These are phyloP conservation scores for Nicotiana knightiana DNA, from an alignment of 257 asterid genomes.

Conservation along the genomic window DNA sequence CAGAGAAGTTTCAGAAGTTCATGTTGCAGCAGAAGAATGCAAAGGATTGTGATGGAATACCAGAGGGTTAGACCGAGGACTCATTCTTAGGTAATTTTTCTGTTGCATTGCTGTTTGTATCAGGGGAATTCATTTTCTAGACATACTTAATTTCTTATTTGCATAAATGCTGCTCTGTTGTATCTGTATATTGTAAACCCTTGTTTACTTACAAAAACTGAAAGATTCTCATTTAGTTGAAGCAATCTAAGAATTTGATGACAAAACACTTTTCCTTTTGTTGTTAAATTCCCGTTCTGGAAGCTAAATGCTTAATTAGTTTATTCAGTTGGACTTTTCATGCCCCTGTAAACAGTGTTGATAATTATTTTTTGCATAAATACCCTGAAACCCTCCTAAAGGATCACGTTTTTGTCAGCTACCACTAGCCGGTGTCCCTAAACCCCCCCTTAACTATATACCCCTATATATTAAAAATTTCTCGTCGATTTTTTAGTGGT, in stretches of 20 bases:
- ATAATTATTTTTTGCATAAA: no score
- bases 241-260: neutral
- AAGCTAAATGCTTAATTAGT: no score
- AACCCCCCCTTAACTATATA: no score
- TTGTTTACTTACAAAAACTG: neutral
- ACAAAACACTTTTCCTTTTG: neutral
- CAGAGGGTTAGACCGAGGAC: neutral
- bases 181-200: neutral
- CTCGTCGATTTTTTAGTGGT: no score
- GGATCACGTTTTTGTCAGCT: no score
- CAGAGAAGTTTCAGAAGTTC: slow-evolving; percentile 45
- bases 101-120: neutral
- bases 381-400: no score
- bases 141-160: neutral
- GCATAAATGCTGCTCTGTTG: neutral
- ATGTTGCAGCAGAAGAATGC: slow-evolving; percentile 47
- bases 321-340: no score
- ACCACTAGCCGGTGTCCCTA: no score
- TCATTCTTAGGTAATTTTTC: neutral
- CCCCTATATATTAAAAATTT: no score
- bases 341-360: no score
- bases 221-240: neutral
- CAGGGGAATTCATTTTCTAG: neutral
- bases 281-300: neutral
- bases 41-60: slow-evolving; percentile 4